Evolutionary conservation across 176 grass and related monocot genomes (phyloP), one percentile per base, ranked within the genome.

Genomic region (Puya raimondii): DNA sequence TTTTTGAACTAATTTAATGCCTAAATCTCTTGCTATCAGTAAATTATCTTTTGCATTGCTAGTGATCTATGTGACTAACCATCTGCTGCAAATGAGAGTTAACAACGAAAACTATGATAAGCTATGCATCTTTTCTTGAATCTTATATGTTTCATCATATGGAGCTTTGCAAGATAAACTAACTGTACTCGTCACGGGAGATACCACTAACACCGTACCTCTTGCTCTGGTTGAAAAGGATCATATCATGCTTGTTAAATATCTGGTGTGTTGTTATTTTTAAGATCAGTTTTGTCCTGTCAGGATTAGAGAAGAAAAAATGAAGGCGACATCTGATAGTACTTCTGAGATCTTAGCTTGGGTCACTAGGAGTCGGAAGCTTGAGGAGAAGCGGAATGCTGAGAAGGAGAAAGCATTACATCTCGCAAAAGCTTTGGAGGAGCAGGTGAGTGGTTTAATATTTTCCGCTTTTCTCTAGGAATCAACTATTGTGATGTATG

Each of bases 251-350:
- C n/a, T 57, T 57, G 52, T 56, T 14, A 10, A n/a, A n/a, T 56
- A 4, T 56, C 13, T 1, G 56, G 49, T 65, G 51, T 26, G 67
- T 65, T 74, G 74, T 83, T 71, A 67, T 80, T 71, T 78, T 61
- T 90, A 81, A 84, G 16, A 85, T 86, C 71, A 84, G 65, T 53
- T 63, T 79, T 53, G 76, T 78, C 74, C 71, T 72, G 90, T 78
- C 74, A 99, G 94, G 80, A 79, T 70, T 18, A 99, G 84, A 72
- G 94, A 93, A 74, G 90, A 93, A 83, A 91, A 87, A 63, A 15
- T 82, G 66, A 93, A 93, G 78, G 87, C 84, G 57, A 87, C 83
- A 2, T 54, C 67, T 71, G 75, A 90, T 42, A 69, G 69, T 65
- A 74, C 71, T 85, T 88, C 72, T 66, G 90, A 93, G 74, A 75